Evolutionary conservation across 2,329 filamentous ascomycete species (phyloP), one percentile per base, ranked within the genome.

Genomic region (Camillea tinctor): DNA sequence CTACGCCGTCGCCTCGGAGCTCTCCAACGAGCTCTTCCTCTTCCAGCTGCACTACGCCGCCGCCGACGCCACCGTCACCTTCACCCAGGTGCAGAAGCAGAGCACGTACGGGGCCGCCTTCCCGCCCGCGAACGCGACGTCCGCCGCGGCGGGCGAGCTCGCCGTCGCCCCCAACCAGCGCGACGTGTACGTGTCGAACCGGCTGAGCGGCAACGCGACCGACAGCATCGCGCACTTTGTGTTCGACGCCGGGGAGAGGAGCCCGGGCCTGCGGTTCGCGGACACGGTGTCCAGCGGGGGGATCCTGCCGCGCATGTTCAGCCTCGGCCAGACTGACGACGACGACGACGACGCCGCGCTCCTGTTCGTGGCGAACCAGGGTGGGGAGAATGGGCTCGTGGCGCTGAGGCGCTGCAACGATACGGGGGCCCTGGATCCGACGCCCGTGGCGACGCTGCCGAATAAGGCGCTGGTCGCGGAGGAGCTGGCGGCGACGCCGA

Each of bases 181-280:
- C 64, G 73, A 82, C 70, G 65, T 84, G 19, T 84, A 84, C 70
- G 75, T 83, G 56, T 80, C 80, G 44, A 84, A 84, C 75, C 80
- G 82, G 3, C 64, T 82, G 23, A 79, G 75, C 1, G 80, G 79
- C 56, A 75, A 76, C 65, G 65, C 64, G 2, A 77, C 76, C 8
- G 82, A 84, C 72, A 79, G 72, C 66, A 77, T 84, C 66, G 75
- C 79, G 5, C 78, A 79, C 69, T 82, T 84, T 65, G 64, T 78
- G 50, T 68, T 72, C 54, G 58, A 69, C 51, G 49, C 54, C 61
- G 26, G n/a, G n/a, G 55, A 62, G 30, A 68, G 59, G 26, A 66
- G 62, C 49, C 63, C 63, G 11, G 57, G 40, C 15, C 66, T 70
- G 56, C 62, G 59, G 52, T 72, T 64, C 52, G 55, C 54, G 17